A percentile compares a stretch with the other conserved stretches of the same genome.
These are phyloP conservation scores for Malania oleifera DNA, from an alignment of 164 flowering plant species.

Conservation along the genomic window DNA sequence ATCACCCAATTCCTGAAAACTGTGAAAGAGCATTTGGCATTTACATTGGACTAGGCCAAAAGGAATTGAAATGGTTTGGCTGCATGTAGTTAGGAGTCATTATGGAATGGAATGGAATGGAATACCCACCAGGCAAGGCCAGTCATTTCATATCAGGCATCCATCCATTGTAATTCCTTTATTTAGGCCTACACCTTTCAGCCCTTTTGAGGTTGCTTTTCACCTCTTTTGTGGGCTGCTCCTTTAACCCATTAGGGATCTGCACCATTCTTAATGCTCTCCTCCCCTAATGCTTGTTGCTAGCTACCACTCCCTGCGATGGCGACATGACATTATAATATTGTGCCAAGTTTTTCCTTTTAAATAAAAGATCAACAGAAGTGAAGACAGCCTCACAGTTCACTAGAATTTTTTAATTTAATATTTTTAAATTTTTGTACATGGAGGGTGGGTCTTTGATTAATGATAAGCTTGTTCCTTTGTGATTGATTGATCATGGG, in stretches of 20 bases:
- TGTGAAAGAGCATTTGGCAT: no score
- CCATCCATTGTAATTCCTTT: slow-evolving; percentile 7
- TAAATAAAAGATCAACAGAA: no score
- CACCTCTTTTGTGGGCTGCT: slow-evolving; percentile 13
- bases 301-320: slow-evolving; percentile 1
- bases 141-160: slow-evolving; percentile 21
- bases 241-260: slow-evolving; percentile 4
- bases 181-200: slow-evolving; percentile 40
- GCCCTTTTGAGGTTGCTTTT: slow-evolving; percentile 40
- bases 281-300: background rate
- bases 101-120: slow-evolving; percentile 8
- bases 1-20: no score
- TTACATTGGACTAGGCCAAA: slow-evolving; percentile 8
- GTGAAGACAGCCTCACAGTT: no score
- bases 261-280: background rate
- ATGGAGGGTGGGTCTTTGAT: no score
- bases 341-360: no score
- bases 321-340: background rate
- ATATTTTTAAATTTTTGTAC: no score
- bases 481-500: no score
- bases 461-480: no score
- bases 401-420: no score
- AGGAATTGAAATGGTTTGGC: slow-evolving; percentile 2
- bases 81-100: background rate
- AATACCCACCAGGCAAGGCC: slow-evolving; percentile 24